Evolutionary conservation across 192 early-diverging fungal species (phyloP), one percentile per base, ranked within the genome.

Genomic region (Thoreauomyces humboldtii): DNA sequence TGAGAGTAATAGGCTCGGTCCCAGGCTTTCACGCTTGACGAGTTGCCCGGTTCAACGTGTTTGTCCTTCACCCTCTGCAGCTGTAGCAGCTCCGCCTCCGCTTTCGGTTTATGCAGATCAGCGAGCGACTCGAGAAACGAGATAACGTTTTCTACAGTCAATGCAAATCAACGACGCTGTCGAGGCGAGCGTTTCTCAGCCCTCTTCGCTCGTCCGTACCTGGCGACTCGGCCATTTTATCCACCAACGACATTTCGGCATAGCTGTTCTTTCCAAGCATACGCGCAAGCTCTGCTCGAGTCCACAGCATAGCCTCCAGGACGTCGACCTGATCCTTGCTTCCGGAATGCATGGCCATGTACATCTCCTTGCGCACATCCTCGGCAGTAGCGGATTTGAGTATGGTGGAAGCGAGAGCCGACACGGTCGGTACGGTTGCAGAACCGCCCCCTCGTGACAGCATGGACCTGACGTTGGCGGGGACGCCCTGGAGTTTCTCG

Each of bases 171-270:
- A 9, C 21, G 29, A 0, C 6, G 22, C 21, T 28, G n/a, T 17
- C 27, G 25, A 19, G 21, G 44, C n/a, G n/a, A 9, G 47, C 47
- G 12, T 48, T 48, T 9, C 9, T 48, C 47, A 9, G 9, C 12
- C 47, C 7, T 48, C 25, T 22, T 41, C 11, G 38, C 38, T 9
- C 38, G 38, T 41, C 11, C 67, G 19, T 73, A 89, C 87, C 79
- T 21, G 92, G 91, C 35, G 82, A 86, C 51, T 82, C 81, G 5
- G 89, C 93, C 96, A 99, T 99, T 65, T 97, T 97, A 57, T 97
- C 94, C 22, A 81, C 82, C 25, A 99, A 74, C 35, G 85, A 86
- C 80, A 93, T 81, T 56, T 95, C 82, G 19, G 87, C 88, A 85
- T 90, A 99, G 43, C 89, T 92, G 11, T 77, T 73, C 34, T 85